phyloP scores from a whole-genome alignment of 257 asterid genomes.

The Solanum etuberosum region DNA sequence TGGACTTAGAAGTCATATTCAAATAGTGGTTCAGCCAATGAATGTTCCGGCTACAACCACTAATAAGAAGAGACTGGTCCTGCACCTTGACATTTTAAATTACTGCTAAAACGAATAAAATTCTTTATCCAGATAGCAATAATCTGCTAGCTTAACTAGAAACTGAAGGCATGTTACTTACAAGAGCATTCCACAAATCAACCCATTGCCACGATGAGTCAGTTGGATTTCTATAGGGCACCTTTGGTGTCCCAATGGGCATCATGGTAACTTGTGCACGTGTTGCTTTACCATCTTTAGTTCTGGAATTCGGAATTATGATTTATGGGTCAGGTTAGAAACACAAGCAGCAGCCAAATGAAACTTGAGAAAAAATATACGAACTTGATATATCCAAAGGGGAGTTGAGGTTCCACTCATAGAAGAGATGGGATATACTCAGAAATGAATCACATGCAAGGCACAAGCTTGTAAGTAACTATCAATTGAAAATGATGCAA shows the following conservation, averaged over 20 bases:
- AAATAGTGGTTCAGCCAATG: background rate
- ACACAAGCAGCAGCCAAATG: background rate
- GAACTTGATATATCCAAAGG: background rate
- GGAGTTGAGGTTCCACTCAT: background rate
- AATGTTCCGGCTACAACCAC: background rate
- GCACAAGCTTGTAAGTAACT: background rate
- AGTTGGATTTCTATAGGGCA: slow-evolving; percentile 60
- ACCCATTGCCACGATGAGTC: slow-evolving; percentile 93
- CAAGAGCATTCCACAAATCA: slow-evolving; percentile 96
- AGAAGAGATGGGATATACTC: background rate
- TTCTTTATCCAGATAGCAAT: background rate
- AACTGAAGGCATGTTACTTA: slow-evolving; percentile 26
- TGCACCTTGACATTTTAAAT: background rate
- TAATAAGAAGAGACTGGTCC: background rate
- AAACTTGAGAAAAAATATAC: background rate
- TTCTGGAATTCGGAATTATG: slow-evolving; percentile 23
- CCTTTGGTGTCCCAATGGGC: slow-evolving; percentile 92
- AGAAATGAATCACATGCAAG: background rate
- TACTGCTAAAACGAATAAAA: background rate
- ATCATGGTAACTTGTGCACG: slow-evolving; percentile 68
- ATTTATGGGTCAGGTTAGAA: background rate
- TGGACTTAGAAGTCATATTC: background rate
- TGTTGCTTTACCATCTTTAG: slow-evolving; percentile 28
- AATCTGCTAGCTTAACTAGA: background rate
- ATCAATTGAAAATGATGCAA: background rate